Conservation (phyloP, 148 eudicot species). For the Dysphania ambrosioides region DNA sequence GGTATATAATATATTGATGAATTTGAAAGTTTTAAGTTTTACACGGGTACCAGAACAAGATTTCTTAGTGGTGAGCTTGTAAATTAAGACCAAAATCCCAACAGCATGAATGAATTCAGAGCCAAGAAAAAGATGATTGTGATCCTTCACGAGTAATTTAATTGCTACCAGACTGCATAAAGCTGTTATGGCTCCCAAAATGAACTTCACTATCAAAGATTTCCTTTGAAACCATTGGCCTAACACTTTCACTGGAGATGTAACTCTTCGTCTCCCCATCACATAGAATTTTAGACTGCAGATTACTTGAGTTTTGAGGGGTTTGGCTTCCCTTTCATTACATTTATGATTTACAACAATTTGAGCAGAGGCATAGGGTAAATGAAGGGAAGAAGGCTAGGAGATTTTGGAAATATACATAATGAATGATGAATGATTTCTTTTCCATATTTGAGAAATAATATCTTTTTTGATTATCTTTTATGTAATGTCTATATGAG, state of each 20-base stretch:
- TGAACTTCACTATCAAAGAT: constrained; percentile 48
- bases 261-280: constrained; percentile 58
- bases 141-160: constrained; percentile 36
- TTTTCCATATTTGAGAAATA: not conserved
- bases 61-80: constrained; percentile 65
- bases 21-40: not conserved
- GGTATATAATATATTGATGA: not conserved
- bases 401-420: not conserved
- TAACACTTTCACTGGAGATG: constrained; percentile 38
- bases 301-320: not conserved
- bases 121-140: constrained; percentile 54
- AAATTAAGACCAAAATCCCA: constrained; percentile 66
- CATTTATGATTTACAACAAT: too few relatives aligned
- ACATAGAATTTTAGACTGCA: not conserved
- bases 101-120: constrained; percentile 62
- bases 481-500: too few relatives aligned
- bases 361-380: not conserved
- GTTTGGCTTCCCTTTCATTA: not conserved
- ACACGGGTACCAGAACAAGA: constrained; percentile 66
- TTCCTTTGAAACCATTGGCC: constrained; percentile 51
- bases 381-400: not conserved
- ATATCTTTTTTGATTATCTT: too few relatives aligned
- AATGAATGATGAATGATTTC: not conserved
- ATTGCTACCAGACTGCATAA: constrained; percentile 45
- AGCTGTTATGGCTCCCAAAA: constrained; percentile 35